Conservation (phyloP, 352 stramenopile species). For the Elongisporangium senticosum region DNA sequence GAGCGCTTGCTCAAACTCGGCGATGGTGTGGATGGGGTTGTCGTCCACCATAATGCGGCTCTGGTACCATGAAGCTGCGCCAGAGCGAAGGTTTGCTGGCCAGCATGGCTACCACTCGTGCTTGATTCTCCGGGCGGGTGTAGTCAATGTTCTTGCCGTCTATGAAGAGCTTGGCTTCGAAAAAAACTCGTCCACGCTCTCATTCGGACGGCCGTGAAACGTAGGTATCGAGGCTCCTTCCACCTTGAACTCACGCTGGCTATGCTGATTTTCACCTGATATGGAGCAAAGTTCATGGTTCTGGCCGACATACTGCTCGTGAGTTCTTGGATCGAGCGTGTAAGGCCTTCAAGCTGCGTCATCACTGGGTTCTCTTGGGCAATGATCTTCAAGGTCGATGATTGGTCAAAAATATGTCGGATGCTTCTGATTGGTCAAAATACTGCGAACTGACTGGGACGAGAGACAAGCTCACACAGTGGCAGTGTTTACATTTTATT, state of each 20-base stretch:
- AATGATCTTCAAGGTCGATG: too few species aligned
- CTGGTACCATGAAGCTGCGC: slow-evolving; percentile 8
- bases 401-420: too few species aligned
- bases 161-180: slow-evolving; percentile 8
- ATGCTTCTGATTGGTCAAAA: too few species aligned
- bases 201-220: slow-evolving; percentile 5
- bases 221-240: slow-evolving; percentile 9
- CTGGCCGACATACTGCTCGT: too few species aligned
- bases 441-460: too few species aligned
- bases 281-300: too few species aligned
- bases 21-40: slow-evolving; percentile 2
- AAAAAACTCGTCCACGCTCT: slow-evolving; percentile 11
- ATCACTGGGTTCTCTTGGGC: too few species aligned
- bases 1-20: slow-evolving; percentile 9
- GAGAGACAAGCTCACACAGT: too few species aligned
- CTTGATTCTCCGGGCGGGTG: background rate
- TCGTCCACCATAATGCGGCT: slow-evolving; percentile 6
- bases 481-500: too few species aligned
- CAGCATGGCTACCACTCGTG: slow-evolving; percentile 7
- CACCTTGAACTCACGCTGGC: background rate
- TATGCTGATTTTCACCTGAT: background rate
- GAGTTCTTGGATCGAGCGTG: too few species aligned
- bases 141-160: slow-evolving; percentile 10
- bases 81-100: slow-evolving; percentile 5
- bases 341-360: too few species aligned